Conservation (phyloP, 257 asterid species). For the Euphrasia confusa region DNA sequence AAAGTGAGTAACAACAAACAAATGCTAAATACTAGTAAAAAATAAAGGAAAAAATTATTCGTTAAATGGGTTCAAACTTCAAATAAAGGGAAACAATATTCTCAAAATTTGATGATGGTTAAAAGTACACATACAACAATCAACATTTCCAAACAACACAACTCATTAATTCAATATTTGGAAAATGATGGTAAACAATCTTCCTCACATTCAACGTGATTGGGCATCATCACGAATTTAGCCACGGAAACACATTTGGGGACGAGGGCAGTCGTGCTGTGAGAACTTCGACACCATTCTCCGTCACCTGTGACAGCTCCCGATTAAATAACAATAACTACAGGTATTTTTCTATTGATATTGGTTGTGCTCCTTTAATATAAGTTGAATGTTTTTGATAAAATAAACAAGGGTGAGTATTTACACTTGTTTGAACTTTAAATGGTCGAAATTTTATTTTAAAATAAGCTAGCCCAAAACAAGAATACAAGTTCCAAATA, state of each 20-base stretch:
- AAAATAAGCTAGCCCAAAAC: too few species aligned
- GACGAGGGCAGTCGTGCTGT: conserved; percentile 88
- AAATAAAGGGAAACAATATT: too few species aligned
- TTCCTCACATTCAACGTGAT: conserved; percentile 1
- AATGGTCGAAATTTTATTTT: too few species aligned
- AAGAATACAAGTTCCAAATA: too few species aligned
- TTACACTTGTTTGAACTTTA: too few species aligned
- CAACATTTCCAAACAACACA: conserved; percentile 9
- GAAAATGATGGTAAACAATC: conserved; percentile 18
- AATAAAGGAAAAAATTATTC: too few species aligned
- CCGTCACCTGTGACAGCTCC: conserved; percentile 69
- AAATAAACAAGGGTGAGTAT: too few species aligned
- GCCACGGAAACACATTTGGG: conserved; percentile 87
- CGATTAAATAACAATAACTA: background rate
- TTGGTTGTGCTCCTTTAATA: too few species aligned
- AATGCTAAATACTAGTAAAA: too few species aligned
- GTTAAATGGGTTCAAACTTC: too few species aligned
- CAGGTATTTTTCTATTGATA: background rate
- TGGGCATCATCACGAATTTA: conserved; percentile 35
- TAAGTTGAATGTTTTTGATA: too few species aligned
- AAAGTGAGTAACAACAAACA: too few species aligned
- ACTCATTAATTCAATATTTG: background rate
- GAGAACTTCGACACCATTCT: conserved; percentile 88
- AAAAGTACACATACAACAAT: conserved; percentile 27
- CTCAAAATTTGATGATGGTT: conserved; percentile 24